phyloP scores from a whole-genome alignment of 2,329 filamentous ascomycete genomes.

The Colletotrichum tropicicola region DNA sequence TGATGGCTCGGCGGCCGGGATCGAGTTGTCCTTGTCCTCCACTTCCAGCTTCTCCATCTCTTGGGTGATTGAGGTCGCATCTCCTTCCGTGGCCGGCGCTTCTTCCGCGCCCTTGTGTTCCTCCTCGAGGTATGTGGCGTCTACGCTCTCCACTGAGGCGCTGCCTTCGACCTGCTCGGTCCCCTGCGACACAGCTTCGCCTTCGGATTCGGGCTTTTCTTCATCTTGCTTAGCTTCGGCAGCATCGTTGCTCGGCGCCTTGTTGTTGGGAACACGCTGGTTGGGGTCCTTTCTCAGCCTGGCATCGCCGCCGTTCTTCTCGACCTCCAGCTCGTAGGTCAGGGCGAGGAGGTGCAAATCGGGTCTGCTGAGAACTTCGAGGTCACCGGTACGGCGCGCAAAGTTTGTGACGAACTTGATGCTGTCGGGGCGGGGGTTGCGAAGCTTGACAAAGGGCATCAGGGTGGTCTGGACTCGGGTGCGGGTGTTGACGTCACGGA shows the following conservation, averaged over 20 bases:
- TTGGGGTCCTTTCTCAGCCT: conserved; percentile 80
- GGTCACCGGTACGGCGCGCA: conserved; percentile 88
- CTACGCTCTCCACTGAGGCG: not conserved
- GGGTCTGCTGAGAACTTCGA: conserved; percentile 85
- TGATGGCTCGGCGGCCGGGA: conserved; percentile 20
- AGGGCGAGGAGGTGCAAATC: conserved; percentile 92
- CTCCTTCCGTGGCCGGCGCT: conserved; percentile 13
- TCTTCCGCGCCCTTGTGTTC: conserved; percentile 6
- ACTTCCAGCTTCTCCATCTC: conserved; percentile 30
- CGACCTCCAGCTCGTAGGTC: conserved; percentile 93
- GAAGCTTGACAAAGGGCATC: conserved; percentile 82
- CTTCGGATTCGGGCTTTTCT: conserved; percentile 34
- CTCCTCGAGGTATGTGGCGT: not conserved
- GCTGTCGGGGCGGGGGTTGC: conserved; percentile 79
- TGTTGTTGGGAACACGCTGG: conserved; percentile 81
- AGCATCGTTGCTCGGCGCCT: conserved; percentile 57
- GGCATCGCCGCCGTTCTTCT: conserved; percentile 91
- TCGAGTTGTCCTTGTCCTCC: no score
- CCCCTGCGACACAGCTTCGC: conserved; percentile 25
- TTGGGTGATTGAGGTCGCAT: conserved; percentile 6
- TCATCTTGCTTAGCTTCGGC: not conserved
- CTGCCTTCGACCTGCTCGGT: not conserved
- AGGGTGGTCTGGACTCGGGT: conserved; percentile 84
- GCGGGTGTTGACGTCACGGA: conserved; percentile 84
- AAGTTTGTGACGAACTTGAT: conserved; percentile 85